Conservation (phyloP, 2,329 filamentous ascomycete species). For the Cladorrhinum sp. region DNA sequence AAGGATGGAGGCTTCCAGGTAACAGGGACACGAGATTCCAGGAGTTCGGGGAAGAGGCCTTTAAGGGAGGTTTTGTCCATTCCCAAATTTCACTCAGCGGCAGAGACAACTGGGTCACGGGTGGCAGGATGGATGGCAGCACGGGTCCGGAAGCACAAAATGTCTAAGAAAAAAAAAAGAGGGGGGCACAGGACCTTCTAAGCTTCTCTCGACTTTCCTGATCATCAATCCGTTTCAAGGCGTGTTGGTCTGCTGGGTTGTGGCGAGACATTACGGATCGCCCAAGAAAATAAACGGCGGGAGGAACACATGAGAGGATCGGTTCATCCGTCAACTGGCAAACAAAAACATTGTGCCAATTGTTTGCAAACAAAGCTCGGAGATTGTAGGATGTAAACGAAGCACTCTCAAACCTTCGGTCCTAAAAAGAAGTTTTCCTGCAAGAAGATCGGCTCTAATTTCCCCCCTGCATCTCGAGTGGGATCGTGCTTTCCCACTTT, state of each 20-base stretch:
- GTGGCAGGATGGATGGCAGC: background rate
- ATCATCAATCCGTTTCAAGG: background rate
- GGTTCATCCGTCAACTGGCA: background rate
- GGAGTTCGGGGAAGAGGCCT: background rate
- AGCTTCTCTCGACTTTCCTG: background rate
- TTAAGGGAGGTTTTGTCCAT: background rate
- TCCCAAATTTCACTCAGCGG: slow-evolving; percentile 10
- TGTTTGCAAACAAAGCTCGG: background rate
- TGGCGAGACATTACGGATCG: background rate
- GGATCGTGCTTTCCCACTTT: background rate
- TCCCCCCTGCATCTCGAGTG: background rate
- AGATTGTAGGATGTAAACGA: background rate
- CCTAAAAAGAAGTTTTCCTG: background rate
- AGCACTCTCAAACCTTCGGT: background rate
- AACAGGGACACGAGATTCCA: slow-evolving; percentile 10
- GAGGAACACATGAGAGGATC: background rate
- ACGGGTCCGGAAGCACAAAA: background rate
- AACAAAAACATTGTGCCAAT: background rate
- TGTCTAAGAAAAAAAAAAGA: background rate
- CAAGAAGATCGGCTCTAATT: background rate
- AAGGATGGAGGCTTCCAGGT: background rate
- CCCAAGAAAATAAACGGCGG: background rate
- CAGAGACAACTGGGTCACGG: background rate
- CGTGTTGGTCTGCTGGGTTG: background rate
- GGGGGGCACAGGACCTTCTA: background rate